A percentile compares a stretch with the other conserved stretches of the same genome.
phyloP scores from a whole-genome alignment of 2,329 filamentous ascomycete species.

The Monilinia fructigena region DNA sequence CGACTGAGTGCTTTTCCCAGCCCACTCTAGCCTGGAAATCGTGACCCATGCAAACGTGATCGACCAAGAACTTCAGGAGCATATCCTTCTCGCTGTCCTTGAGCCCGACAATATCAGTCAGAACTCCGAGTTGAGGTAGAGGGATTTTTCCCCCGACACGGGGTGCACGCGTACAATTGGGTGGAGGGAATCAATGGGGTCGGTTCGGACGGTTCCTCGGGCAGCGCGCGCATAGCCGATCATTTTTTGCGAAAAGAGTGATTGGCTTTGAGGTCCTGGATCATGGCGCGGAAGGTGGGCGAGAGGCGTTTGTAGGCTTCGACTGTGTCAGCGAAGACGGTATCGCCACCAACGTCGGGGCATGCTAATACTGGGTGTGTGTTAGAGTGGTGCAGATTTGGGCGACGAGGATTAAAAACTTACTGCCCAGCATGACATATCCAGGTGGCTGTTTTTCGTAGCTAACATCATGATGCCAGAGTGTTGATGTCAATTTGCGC shows the following conservation, averaged over 20 bases:
- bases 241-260: constrained; percentile 57
- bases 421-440: constrained; percentile 57
- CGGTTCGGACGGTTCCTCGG: constrained; percentile 62
- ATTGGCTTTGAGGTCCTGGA: constrained; percentile 62
- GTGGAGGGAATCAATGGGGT: constrained; percentile 63
- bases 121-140: constrained; percentile 69
- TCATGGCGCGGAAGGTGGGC: constrained; percentile 40
- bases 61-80: constrained; percentile 63
- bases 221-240: constrained; percentile 53
- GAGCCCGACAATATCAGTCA: constrained; percentile 63
- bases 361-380: constrained; percentile 20
- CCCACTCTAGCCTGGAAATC: constrained; percentile 71
- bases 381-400: constrained; percentile 3
- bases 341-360: constrained; percentile 64
- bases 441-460: constrained; percentile 70
- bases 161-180: constrained; percentile 70
- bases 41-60: constrained; percentile 64
- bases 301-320: constrained; percentile 55
- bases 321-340: constrained; percentile 69
- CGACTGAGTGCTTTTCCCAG: constrained; percentile 56
- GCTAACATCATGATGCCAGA: constrained; percentile 70
- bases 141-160: constrained; percentile 68
- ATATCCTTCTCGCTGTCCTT: constrained; percentile 67
- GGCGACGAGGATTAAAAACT: background rate
- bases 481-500: constrained; percentile 60